Evolutionary conservation across 768 basidiomycete species (phyloP), one percentile per base, ranked within the genome.

Genomic region (Tricholoma sp.): DNA sequence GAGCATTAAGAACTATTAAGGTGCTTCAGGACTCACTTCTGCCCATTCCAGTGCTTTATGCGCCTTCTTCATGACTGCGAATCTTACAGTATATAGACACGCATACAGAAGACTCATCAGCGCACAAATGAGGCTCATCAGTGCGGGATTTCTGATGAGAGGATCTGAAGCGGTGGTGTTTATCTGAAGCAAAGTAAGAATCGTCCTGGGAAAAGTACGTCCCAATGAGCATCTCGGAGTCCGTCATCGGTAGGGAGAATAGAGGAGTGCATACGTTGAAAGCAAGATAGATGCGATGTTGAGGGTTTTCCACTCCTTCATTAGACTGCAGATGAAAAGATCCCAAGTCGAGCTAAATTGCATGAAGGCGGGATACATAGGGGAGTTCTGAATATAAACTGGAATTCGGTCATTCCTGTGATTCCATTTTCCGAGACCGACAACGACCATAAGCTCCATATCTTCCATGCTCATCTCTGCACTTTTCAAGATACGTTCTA

Each of bases 51-150:
- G 82, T 1, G 88, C 88, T 56, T 82, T 81, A 61, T 82, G 75
- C 82, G 88, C 86, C 59, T 77, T 86, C 42, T 80, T 76, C 88
- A 91, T 90, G 1, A 79, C 82, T 12, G 81, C 80, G 57, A 90
- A 90, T 28, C 85, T 73, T 13, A 90, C 74, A 13, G 86, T 89
- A 67, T 86, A 90, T 54, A 87, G 76, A 60, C 88, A 88, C 0
- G 89, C 89, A 63, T 82, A 91, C 2, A 79, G 79, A 18, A 90
- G 71, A 60, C 86, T 88, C 80, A 89, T 83, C 57, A 89, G 63
- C 1, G 85, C 83, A 36, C 80, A 87, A 0, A 83, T 73, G 17
- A 90, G 70, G 4, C 86, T 86, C n/a, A 86, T 63, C 4, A 89
- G 70, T 0, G 86, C 84, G 0, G 79, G 72, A 2, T 81, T 84